These are phyloP conservation scores for Candida sakaeoensis DNA, from an alignment of 805 yeast genomes.

Conservation along the genomic window DNA sequence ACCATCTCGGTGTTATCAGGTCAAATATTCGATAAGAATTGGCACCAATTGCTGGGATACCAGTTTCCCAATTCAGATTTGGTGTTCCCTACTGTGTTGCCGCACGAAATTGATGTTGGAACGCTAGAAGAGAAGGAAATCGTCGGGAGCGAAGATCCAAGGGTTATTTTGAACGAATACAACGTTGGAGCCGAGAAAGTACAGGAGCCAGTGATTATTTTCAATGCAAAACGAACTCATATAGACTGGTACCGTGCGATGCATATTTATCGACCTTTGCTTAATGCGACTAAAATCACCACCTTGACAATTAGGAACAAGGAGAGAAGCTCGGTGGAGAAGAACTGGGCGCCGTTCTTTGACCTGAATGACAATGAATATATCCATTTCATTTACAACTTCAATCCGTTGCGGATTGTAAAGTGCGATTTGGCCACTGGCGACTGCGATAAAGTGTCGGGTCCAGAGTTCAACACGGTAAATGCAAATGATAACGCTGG, in stretches of 20 bases:
- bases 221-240: conserved; percentile 15
- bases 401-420: conserved; percentile 20
- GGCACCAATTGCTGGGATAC: conserved; percentile 17
- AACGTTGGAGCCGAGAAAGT: conserved; percentile 9
- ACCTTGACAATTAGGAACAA: conserved; percentile 16
- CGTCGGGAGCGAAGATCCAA: conserved; percentile 16
- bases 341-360: conserved; percentile 41
- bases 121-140: conserved; percentile 3
- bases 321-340: conserved; percentile 16
- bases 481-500: conserved; percentile 22
- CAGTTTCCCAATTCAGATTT: conserved; percentile 9
- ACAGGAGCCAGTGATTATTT: conserved; percentile 21
- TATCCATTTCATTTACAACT: conserved; percentile 29
- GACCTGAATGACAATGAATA: conserved; percentile 16
- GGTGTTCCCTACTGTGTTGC: conserved; percentile 12
- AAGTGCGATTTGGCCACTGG: conserved; percentile 18
- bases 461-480: conserved; percentile 11
- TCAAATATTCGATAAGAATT: conserved; percentile 18
- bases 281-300: conserved; percentile 6
- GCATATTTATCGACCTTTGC: conserved; percentile 19
- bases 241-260: conserved; percentile 19
- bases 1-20: conserved; percentile 21
- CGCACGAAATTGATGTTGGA: conserved; percentile 10
- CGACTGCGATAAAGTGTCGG: conserved; percentile 13
- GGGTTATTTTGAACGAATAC: conserved; percentile 13